These are phyloP conservation scores for Ceratobasidium sp. DNA, from an alignment of 1,284 basidiomycete genomes.

Conservation along the genomic window DNA sequence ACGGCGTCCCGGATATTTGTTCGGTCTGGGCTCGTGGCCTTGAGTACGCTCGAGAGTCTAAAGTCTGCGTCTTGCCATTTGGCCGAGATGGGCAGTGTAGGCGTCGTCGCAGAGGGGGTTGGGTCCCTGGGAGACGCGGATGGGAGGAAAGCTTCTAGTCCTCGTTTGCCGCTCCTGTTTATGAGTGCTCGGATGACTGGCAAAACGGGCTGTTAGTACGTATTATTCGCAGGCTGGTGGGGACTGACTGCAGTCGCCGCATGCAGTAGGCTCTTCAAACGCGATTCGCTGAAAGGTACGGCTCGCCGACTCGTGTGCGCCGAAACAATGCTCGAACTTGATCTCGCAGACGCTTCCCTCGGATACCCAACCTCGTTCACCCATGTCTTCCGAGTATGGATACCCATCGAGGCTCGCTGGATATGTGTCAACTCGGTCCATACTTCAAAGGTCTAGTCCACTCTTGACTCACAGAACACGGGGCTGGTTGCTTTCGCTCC, in stretches of 20 bases:
- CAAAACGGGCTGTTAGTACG: neutral
- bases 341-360: constrained; percentile 31
- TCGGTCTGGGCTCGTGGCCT: neutral
- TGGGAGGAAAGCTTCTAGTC: constrained; percentile 46
- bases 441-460: no score
- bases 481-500: constrained; percentile 18
- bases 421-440: no score
- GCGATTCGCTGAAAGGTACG: constrained; percentile 34
- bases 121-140: neutral
- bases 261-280: constrained; percentile 31
- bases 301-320: constrained; percentile 27
- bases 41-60: constrained; percentile 11
- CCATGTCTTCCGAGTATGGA: constrained; percentile 40
- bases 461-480: constrained; percentile 13
- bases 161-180: constrained; percentile 35
- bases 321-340: constrained; percentile 10
- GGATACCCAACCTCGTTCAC: constrained; percentile 23
- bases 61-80: constrained; percentile 46
- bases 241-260: constrained; percentile 39
- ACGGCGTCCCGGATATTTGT: constrained; percentile 42
- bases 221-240: neutral
- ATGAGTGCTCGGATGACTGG: constrained; percentile 46
- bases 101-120: neutral
- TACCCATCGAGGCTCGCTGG: constrained; percentile 34
- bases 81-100: constrained; percentile 38